Conservation (phyloP, 2,329 filamentous ascomycete species). For the Magnaporthiopsis poae region DNA sequence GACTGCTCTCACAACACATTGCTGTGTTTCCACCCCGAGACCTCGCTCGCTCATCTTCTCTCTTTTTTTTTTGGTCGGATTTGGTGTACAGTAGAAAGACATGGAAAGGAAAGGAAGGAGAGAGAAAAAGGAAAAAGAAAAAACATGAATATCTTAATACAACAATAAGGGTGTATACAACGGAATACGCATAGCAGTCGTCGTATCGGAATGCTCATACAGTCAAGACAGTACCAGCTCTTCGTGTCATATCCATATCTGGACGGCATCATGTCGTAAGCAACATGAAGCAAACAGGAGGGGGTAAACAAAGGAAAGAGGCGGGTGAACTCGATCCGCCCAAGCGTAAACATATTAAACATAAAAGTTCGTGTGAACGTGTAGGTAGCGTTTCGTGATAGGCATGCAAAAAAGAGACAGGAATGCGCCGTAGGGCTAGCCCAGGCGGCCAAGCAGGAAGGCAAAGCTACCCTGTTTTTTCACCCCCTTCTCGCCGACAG, state of each 20-base stretch:
- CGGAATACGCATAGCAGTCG: background rate
- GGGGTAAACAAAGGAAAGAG: background rate
- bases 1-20: no score
- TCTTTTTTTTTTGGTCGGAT: background rate
- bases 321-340: no score
- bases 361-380: background rate
- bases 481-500: background rate
- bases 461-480: conserved; percentile 1
- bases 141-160: background rate
- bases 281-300: conserved; percentile 3
- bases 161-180: no score
- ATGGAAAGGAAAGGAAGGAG: background rate
- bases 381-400: background rate
- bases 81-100: background rate
- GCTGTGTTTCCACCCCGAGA: background rate
- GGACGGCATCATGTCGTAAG: conserved; percentile 5
- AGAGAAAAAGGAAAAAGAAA: background rate
- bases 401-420: background rate
- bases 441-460: background rate
- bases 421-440: background rate
- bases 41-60: background rate
- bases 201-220: background rate
- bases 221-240: background rate
- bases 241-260: background rate
- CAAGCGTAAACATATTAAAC: background rate